Percentiles rank a stretch among this genome's conserved stretches.
These are phyloP conservation scores for Thelonectria blattea DNA, from an alignment of 2,329 filamentous ascomycete species.

Conservation along the genomic window DNA sequence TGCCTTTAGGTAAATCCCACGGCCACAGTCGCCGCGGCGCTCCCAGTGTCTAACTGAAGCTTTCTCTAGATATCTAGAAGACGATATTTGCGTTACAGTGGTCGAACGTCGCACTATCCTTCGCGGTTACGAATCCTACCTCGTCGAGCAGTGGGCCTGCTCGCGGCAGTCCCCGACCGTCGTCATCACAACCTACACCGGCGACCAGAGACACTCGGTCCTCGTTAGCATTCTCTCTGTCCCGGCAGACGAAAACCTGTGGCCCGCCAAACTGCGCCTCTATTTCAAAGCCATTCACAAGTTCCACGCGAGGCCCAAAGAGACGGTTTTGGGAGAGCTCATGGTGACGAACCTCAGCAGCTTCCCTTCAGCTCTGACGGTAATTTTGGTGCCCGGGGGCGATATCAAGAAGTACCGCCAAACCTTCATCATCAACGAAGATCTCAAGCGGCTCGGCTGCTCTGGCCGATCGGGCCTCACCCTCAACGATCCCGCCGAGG, in stretches of 20 bases:
- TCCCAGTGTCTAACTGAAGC: constrained; percentile 15
- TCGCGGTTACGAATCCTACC: constrained; percentile 86
- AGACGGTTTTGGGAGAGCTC: constrained; percentile 81
- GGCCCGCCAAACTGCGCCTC: constrained; percentile 78
- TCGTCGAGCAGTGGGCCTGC: constrained; percentile 98
- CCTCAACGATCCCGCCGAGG: constrained; percentile 76
- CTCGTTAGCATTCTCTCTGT: constrained; percentile 81
- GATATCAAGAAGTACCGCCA: constrained; percentile 81
- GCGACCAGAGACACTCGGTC: constrained; percentile 80
- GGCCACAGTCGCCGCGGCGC: background rate
- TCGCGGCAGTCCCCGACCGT: constrained; percentile 89
- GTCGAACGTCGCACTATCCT: constrained; percentile 74
- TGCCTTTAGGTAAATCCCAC: constrained; percentile 55
- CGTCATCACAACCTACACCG: constrained; percentile 91
- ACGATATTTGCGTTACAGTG: constrained; percentile 77
- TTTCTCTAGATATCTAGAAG: constrained; percentile 73
- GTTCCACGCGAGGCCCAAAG: constrained; percentile 82
- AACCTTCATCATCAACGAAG: constrained; percentile 91
- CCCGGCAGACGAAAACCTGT: constrained; percentile 77
- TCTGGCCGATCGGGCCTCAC: constrained; percentile 88
- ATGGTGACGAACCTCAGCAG: constrained; percentile 95
- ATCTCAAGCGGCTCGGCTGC: constrained; percentile 90
- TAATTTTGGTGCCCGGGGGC: constrained; percentile 89
- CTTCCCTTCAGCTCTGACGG: constrained; percentile 89
- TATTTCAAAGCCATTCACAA: constrained; percentile 89